Conservation (phyloP, 1,139 yeast genomes). For the Pichia sp. region DNA sequence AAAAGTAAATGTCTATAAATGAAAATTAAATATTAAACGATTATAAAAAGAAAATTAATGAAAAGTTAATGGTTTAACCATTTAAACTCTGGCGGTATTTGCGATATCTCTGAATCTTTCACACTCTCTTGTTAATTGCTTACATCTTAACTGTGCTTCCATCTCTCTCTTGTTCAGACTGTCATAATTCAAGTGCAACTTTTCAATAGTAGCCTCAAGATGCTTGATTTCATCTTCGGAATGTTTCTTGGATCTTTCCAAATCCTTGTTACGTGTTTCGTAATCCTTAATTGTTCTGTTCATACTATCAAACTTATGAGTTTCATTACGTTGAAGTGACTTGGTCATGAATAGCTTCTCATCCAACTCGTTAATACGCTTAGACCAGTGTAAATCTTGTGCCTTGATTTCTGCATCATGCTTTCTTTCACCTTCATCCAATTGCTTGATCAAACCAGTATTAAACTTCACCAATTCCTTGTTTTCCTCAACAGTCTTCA, state of each 20-base stretch:
- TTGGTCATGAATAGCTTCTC: slow-evolving; percentile 31
- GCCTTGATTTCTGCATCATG: slow-evolving; percentile 33
- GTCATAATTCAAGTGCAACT: slow-evolving; percentile 39
- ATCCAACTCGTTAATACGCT: slow-evolving; percentile 36
- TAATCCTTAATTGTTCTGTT: slow-evolving; percentile 37
- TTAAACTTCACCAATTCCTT: slow-evolving; percentile 38
- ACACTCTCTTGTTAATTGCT: slow-evolving; percentile 47
- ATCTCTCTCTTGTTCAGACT: slow-evolving; percentile 44
- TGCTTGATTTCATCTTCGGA: slow-evolving; percentile 31
- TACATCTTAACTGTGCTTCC: slow-evolving; percentile 39
- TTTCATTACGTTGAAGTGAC: slow-evolving; percentile 40
- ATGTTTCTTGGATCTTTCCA: slow-evolving; percentile 27
- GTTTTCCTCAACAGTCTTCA: slow-evolving; percentile 35
- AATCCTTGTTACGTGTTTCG: slow-evolving; percentile 29
- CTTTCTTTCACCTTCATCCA: slow-evolving; percentile 29
- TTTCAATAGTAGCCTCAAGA: slow-evolving; percentile 34
- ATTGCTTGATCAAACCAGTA: slow-evolving; percentile 33
- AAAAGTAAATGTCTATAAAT: too few relatives aligned
- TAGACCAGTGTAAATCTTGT: slow-evolving; percentile 37
- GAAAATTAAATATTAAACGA: neutral
- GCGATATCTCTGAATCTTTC: slow-evolving; percentile 50
- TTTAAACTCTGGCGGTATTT: slow-evolving; percentile 15
- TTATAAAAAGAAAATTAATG: slow-evolving; percentile 8
- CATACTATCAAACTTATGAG: slow-evolving; percentile 35
- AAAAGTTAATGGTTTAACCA: slow-evolving; percentile 12